phyloP scores from a whole-genome alignment of 345 rosid species.

The Noccaea caerulescens region DNA sequence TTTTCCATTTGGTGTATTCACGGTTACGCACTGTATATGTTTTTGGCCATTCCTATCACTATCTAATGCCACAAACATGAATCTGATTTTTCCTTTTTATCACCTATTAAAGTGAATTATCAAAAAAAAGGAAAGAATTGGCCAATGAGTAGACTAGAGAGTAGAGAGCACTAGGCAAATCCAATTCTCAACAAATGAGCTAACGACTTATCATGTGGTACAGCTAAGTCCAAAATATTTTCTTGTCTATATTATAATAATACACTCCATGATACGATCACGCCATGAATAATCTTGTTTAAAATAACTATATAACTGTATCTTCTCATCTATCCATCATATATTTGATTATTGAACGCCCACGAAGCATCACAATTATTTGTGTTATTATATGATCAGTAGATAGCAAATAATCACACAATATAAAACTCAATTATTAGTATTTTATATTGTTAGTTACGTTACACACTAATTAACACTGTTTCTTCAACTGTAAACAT shows the following conservation, averaged over 20 bases:
- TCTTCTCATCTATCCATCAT: slow-evolving; percentile 22
- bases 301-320: slow-evolving; percentile 27
- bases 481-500: no score
- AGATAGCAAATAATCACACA: background rate
- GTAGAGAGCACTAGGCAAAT: slow-evolving; percentile 39
- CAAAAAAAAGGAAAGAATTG: background rate
- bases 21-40: background rate
- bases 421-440: background rate
- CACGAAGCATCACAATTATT: slow-evolving; percentile 40
- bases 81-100: slow-evolving; percentile 1
- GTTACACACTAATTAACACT: no score
- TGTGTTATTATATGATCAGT: slow-evolving; percentile 21
- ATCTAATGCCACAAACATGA: background rate
- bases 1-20: background rate
- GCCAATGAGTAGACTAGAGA: slow-evolving; percentile 26
- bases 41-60: background rate
- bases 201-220: slow-evolving; percentile 44
- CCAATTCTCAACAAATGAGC: slow-evolving; percentile 36
- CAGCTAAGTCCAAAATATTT: slow-evolving; percentile 40
- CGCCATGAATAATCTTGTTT: slow-evolving; percentile 26
- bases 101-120: slow-evolving; percentile 1
- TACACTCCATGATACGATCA: background rate
- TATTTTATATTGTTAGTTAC: no score
- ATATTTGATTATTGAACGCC: slow-evolving; percentile 37
- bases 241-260: slow-evolving; percentile 10